phyloP scores from a whole-genome alignment of 768 basidiomycete genomes.

The Saitozyma podzolica region DNA sequence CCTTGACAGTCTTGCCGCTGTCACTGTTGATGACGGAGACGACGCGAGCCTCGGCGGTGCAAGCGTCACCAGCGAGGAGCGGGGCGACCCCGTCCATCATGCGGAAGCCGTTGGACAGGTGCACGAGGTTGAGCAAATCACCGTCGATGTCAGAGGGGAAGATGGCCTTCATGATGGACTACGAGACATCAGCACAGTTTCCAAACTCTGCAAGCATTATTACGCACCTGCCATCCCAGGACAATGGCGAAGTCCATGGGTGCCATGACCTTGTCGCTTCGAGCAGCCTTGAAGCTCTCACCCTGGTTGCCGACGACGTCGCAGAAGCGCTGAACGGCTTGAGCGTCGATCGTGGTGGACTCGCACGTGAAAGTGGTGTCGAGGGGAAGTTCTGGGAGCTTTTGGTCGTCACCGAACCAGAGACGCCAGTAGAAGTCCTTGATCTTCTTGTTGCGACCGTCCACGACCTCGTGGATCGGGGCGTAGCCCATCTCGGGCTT shows the following conservation, averaged over 20 bases:
- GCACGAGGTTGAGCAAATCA: slow-evolving; percentile 91
- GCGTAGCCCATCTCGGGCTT: slow-evolving; percentile 83
- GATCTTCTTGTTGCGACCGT: slow-evolving; percentile 81
- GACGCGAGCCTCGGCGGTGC: slow-evolving; percentile 84
- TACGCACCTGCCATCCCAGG: slow-evolving; percentile 90
- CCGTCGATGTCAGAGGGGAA: slow-evolving; percentile 91
- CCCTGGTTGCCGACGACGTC: slow-evolving; percentile 89
- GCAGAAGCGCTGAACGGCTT: slow-evolving; percentile 76
- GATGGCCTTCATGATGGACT: slow-evolving; percentile 99
- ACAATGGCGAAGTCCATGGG: slow-evolving; percentile 99
- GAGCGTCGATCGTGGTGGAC: slow-evolving; percentile 74
- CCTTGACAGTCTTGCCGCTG: slow-evolving; percentile 81
- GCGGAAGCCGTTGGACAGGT: slow-evolving; percentile 95
- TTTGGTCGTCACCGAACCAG: slow-evolving; percentile 88
- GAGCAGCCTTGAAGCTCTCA: slow-evolving; percentile 79
- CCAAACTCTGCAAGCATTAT: slow-evolving; percentile 5
- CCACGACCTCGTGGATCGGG: slow-evolving; percentile 86
- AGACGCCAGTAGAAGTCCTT: slow-evolving; percentile 98
- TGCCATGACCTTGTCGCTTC: slow-evolving; percentile 70
- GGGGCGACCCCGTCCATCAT: slow-evolving; percentile 74
- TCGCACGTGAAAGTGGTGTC: slow-evolving; percentile 82
- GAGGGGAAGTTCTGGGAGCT: slow-evolving; percentile 74
- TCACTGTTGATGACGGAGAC: slow-evolving; percentile 85
- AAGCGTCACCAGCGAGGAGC: slow-evolving; percentile 80
- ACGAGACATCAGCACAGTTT: slow-evolving; percentile 11